Conservation (phyloP, 1,139 yeast species). For the Pichia sp. region DNA sequence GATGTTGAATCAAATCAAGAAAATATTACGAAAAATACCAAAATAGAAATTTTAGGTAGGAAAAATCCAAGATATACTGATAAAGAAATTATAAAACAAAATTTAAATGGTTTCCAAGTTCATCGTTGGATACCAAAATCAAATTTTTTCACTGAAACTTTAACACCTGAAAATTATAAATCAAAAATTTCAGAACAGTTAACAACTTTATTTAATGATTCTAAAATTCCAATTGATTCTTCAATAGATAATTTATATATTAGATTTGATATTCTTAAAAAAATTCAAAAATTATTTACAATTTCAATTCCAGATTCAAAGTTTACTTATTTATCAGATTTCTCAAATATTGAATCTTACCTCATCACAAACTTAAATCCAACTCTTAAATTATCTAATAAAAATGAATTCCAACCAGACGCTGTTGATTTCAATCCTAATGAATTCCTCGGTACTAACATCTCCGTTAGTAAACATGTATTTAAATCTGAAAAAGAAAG, state of each 20-base stretch:
- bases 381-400: constrained; percentile 33
- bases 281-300: constrained; percentile 54
- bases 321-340: constrained; percentile 45
- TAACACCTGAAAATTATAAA: constrained; percentile 3
- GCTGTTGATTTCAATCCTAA: constrained; percentile 57
- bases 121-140: constrained; percentile 29
- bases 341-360: constrained; percentile 40
- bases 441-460: constrained; percentile 44
- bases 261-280: constrained; percentile 55
- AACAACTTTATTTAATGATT: background rate
- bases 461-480: constrained; percentile 39
- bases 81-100: constrained; percentile 18
- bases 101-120: constrained; percentile 31
- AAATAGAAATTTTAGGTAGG: constrained; percentile 27
- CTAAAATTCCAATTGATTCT: background rate
- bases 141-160: background rate
- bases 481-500: constrained; percentile 35
- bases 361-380: constrained; percentile 42
- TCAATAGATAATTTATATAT: constrained; percentile 42
- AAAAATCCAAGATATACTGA: constrained; percentile 24
- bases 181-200: constrained; percentile 1
- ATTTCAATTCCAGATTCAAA: constrained; percentile 60
- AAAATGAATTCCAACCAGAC: constrained; percentile 65
- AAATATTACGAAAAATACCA: constrained; percentile 15
- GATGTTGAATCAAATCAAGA: constrained; percentile 21